Conservation (phyloP, 495 filamentous ascomycete species). For the Rhypophila decipiens region DNA sequence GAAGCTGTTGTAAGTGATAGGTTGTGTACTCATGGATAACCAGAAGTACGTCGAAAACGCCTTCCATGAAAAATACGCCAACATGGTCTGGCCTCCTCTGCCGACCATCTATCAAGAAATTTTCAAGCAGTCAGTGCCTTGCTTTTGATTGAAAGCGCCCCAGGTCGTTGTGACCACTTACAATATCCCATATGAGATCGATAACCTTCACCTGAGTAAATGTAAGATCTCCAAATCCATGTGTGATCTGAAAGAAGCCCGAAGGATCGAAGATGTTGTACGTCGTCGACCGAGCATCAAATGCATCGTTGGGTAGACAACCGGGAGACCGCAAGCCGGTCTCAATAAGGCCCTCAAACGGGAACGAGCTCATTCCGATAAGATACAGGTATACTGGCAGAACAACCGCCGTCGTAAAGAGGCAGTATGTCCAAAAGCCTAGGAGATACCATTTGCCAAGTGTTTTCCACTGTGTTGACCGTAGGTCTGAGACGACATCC, state of each 20-base stretch:
- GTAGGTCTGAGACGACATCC: no score
- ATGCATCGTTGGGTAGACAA: no score
- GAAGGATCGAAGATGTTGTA: not conserved
- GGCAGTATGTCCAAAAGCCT: no score
- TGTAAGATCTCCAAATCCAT: not conserved
- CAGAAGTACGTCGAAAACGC: constrained; percentile 3
- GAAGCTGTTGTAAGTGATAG: constrained; percentile 4
- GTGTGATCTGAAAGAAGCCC: constrained; percentile 5
- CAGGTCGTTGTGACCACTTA: not conserved
- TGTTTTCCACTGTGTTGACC: no score
- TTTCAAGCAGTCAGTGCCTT: not conserved
- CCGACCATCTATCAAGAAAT: not conserved
- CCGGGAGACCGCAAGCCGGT: no score
- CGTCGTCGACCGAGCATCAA: no score
- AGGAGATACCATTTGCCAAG: no score
- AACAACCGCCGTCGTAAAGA: no score
- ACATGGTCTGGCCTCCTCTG: not conserved
- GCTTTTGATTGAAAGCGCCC: no score
- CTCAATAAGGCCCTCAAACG: no score
- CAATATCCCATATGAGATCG: constrained; percentile 2
- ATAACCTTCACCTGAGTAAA: constrained; percentile 6
- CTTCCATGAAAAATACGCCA: constrained; percentile 1
- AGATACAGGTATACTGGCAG: no score
- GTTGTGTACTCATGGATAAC: not conserved
- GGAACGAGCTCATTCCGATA: no score